phyloP scores from a whole-genome alignment of 768 basidiomycete species.

The Kwoniella newhampshirensis region DNA sequence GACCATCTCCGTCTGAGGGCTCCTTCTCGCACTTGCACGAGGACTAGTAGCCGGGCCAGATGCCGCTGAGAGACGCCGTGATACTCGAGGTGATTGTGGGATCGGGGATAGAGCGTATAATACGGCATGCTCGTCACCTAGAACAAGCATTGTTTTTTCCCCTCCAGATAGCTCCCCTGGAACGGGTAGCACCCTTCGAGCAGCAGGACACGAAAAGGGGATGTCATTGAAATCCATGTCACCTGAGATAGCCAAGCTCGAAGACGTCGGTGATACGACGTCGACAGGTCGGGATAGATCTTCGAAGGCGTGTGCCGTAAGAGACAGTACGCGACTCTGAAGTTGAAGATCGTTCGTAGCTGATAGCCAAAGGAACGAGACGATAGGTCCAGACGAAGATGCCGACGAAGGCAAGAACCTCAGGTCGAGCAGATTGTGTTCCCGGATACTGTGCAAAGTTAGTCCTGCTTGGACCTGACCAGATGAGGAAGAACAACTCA shows the following conservation, averaged over 20 bases:
- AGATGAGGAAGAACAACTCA: slow-evolving; percentile 14
- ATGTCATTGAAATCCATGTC: slow-evolving; percentile 36
- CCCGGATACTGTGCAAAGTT: slow-evolving; percentile 42
- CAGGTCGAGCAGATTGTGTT: slow-evolving; percentile 49
- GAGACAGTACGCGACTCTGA: slow-evolving; percentile 32
- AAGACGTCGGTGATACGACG: slow-evolving; percentile 29
- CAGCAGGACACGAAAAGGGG: slow-evolving; percentile 48
- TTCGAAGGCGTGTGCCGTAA: slow-evolving; percentile 29
- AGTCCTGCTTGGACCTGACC: neutral
- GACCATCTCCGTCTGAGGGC: slow-evolving; percentile 43
- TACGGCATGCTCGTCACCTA: slow-evolving; percentile 49
- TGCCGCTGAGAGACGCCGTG: slow-evolving; percentile 20
- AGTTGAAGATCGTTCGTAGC: slow-evolving; percentile 35
- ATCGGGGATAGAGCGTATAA: slow-evolving; percentile 25
- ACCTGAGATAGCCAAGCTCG: slow-evolving; percentile 5
- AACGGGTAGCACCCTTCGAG: slow-evolving; percentile 39
- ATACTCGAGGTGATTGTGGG: slow-evolving; percentile 20
- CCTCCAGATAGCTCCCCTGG: slow-evolving; percentile 3
- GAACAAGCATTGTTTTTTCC: slow-evolving; percentile 32
- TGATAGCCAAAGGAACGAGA: slow-evolving; percentile 44
- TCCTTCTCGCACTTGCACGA: slow-evolving; percentile 29
- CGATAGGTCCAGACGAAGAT: slow-evolving; percentile 23
- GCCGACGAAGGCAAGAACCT: slow-evolving; percentile 35
- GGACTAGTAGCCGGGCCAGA: slow-evolving; percentile 27
- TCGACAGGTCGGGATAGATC: slow-evolving; percentile 38